Evolutionary conservation across 2,329 filamentous ascomycete genomes (phyloP).

Genomic region (Xylariales sp.): DNA sequence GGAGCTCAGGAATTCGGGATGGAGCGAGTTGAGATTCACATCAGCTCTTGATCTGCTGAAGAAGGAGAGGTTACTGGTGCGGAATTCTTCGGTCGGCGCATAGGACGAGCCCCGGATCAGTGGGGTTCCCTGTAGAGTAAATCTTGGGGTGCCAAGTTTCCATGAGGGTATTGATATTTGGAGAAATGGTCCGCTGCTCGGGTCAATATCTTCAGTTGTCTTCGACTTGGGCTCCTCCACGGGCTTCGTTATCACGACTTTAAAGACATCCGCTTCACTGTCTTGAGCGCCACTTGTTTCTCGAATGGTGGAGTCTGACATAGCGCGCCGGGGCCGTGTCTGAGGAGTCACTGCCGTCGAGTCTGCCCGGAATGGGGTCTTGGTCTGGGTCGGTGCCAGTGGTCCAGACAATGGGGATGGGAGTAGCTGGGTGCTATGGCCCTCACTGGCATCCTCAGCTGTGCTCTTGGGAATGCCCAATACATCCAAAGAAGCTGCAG

Average conservation of each 20-base stretch:
- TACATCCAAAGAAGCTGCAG: conserved; percentile 51
- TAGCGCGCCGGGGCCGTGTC: conserved; percentile 62
- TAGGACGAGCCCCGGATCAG: conserved; percentile 79
- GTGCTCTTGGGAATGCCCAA: conserved; percentile 25
- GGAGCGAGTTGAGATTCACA: conserved; percentile 21
- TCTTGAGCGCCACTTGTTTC: conserved; percentile 52
- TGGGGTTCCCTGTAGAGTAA: conserved; percentile 71
- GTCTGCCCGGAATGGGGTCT: not conserved
- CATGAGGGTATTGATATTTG: conserved; percentile 80
- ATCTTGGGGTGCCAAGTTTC: conserved; percentile 75
- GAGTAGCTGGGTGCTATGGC: conserved; percentile 37
- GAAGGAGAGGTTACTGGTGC: conserved; percentile 56
- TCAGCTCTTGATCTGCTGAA: conserved; percentile 31
- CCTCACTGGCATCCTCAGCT: conserved; percentile 23
- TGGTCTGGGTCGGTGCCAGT: conserved; percentile 17
- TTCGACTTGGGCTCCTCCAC: conserved; percentile 55
- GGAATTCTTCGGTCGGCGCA: conserved; percentile 68
- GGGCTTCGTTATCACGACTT: conserved; percentile 74
- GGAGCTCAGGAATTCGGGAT: conserved; percentile 22
- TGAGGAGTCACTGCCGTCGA: too few species aligned
- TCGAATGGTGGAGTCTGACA: conserved; percentile 74
- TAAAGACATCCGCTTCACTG: conserved; percentile 65
- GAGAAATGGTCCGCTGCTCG: conserved; percentile 48
- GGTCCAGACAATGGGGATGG: conserved; percentile 28
- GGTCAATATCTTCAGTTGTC: conserved; percentile 54